Evolutionary conservation across 306 rosid genomes (phyloP).

Genomic region (Prosopis cineraria): DNA sequence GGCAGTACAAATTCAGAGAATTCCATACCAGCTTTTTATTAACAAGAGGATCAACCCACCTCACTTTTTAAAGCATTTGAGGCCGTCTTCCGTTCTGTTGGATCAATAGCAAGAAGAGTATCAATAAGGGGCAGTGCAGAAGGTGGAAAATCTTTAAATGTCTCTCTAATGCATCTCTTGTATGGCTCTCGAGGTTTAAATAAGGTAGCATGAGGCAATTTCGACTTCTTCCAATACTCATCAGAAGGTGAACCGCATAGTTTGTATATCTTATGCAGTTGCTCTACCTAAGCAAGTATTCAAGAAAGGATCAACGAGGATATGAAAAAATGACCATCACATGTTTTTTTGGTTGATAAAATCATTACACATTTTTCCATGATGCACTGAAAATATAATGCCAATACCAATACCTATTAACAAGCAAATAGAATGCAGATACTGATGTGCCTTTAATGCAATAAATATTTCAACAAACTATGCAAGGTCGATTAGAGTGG

Average conservation of each 20-base stretch:
- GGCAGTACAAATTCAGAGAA: slow-evolving; percentile 15
- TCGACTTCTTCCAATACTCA: slow-evolving; percentile 85
- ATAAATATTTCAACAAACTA: slow-evolving; percentile 8
- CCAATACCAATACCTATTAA: slow-evolving; percentile 20
- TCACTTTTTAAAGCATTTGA: slow-evolving; percentile 76
- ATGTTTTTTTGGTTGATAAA: no score
- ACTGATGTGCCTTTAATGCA: slow-evolving; percentile 18
- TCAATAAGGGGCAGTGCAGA: slow-evolving; percentile 83
- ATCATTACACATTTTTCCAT: background rate
- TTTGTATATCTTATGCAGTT: slow-evolving; percentile 92
- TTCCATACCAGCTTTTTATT: background rate
- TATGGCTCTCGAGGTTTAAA: slow-evolving; percentile 90
- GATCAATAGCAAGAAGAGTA: slow-evolving; percentile 91
- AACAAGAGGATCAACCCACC: slow-evolving; percentile 46
- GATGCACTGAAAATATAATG: slow-evolving; percentile 6
- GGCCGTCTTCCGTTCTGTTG: slow-evolving; percentile 80
- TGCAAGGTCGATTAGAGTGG: background rate
- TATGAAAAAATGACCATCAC: background rate
- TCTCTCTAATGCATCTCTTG: slow-evolving; percentile 71
- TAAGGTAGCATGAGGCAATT: slow-evolving; percentile 85
- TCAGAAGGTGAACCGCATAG: slow-evolving; percentile 96
- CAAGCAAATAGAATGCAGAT: slow-evolving; percentile 7
- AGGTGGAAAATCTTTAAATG: slow-evolving; percentile 82
- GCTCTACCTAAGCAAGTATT: slow-evolving; percentile 71
- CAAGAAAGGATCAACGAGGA: slow-evolving; percentile 31